Evolutionary conservation across 2,329 filamentous ascomycete genomes (phyloP).

Genomic region (Aspergillus ustus): DNA sequence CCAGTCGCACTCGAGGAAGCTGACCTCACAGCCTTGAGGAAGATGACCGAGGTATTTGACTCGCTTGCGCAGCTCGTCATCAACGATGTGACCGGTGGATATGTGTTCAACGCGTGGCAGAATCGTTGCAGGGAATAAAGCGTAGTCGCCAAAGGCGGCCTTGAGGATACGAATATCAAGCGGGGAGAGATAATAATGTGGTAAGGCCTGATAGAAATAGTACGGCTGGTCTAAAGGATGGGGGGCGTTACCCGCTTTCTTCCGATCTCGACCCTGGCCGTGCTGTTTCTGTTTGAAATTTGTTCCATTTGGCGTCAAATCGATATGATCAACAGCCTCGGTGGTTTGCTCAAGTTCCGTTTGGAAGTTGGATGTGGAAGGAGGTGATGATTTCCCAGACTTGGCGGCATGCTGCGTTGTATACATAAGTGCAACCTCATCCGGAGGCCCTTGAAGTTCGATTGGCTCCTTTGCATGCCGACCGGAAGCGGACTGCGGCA

Average conservation of each 20-base stretch:
- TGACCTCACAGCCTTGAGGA: constrained; percentile 87
- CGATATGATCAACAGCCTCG: constrained; percentile 30
- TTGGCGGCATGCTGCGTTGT: constrained; percentile 52
- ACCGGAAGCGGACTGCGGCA: constrained; percentile 56
- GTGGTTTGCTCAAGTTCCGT: constrained; percentile 30
- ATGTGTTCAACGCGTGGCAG: constrained; percentile 87
- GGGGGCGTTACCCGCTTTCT: constrained; percentile 43
- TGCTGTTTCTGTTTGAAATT: constrained; percentile 33
- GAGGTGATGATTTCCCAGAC: constrained; percentile 47
- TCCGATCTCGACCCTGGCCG: constrained; percentile 20
- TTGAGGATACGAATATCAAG: constrained; percentile 92
- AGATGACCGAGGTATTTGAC: constrained; percentile 87
- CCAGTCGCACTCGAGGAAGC: constrained; percentile 93
- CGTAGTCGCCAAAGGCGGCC: constrained; percentile 82
- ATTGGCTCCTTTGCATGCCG: constrained; percentile 55
- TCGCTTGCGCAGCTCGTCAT: constrained; percentile 80
- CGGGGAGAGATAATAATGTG: constrained; percentile 87
- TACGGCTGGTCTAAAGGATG: constrained; percentile 63
- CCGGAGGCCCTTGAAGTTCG: constrained; percentile 51
- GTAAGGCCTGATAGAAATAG: constrained; percentile 85
- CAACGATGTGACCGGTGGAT: constrained; percentile 83
- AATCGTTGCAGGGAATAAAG: constrained; percentile 80
- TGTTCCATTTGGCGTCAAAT: constrained; percentile 22
- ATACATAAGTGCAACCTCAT: constrained; percentile 58
- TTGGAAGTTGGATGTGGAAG: constrained; percentile 21